A percentile compares a stretch with the other conserved stretches of the same genome.
Evolutionary conservation across 2,329 filamentous ascomycete species (phyloP).

Genomic region (Coccinonectria pachysandricola): DNA sequence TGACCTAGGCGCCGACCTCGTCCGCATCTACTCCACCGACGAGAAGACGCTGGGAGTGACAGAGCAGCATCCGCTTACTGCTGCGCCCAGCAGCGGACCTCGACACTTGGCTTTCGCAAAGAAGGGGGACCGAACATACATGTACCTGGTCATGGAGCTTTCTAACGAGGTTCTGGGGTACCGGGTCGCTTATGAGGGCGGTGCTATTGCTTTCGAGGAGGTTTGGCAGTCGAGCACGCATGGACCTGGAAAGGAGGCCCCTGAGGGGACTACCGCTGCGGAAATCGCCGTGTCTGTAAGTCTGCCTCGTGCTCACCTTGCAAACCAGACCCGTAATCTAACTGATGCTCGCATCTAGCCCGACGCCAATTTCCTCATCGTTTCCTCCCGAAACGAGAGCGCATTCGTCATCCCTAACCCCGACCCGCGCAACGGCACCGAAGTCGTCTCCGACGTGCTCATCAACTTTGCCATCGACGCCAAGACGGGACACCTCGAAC

Average conservation of each 20-base stretch:
- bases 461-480: constrained; percentile 49
- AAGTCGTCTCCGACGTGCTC: constrained; percentile 51
- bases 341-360: constrained; percentile 29
- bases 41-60: constrained; percentile 32
- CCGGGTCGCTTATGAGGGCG: constrained; percentile 38
- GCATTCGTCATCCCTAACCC: constrained; percentile 38
- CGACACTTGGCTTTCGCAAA: constrained; percentile 52
- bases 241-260: constrained; percentile 30
- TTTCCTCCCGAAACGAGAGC: constrained; percentile 57
- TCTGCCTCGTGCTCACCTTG: constrained; percentile 5
- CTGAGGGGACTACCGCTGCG: constrained; percentile 35
- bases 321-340: constrained; percentile 1
- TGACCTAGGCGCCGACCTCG: constrained; percentile 54
- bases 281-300: constrained; percentile 51
- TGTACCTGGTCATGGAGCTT: constrained; percentile 54
- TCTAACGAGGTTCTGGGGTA: constrained; percentile 47
- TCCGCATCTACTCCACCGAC: constrained; percentile 44
- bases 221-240: constrained; percentile 39
- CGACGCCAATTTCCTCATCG: constrained; percentile 51
- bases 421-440: constrained; percentile 30
- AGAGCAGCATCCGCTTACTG: constrained; percentile 28
- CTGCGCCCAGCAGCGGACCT: constrained; percentile 48
- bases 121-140: constrained; percentile 34
- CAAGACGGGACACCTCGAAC: constrained; percentile 42
- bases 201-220: constrained; percentile 33